Percentiles rank a stretch among this genome's conserved stretches.
Evolutionary conservation across 2,329 filamentous ascomycete genomes (phyloP).

Genomic region (Stagonosporopsis tanaceti): DNA sequence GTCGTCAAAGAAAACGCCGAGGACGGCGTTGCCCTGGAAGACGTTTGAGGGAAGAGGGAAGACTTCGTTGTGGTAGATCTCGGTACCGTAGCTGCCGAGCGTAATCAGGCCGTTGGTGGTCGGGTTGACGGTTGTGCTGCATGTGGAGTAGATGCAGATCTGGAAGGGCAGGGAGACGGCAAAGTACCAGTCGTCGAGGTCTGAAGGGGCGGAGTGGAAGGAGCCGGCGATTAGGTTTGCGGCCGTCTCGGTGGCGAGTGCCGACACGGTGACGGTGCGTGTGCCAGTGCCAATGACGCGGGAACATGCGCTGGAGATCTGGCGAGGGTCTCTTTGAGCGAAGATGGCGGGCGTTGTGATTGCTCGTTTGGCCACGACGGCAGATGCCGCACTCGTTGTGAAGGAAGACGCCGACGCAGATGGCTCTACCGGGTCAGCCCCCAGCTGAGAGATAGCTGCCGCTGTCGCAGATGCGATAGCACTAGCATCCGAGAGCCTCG

Average conservation of each 20-base stretch:
- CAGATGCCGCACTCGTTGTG: no score
- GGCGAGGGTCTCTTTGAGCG: neutral
- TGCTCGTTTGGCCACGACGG: neutral
- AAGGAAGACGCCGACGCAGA: no score
- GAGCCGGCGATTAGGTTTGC: slow-evolving; percentile 2
- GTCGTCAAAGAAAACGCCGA: no score
- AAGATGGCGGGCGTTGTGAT: neutral
- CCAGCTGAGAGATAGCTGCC: no score
- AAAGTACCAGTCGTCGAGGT: slow-evolving; percentile 4
- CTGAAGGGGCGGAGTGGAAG: neutral
- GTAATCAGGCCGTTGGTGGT: slow-evolving; percentile 2
- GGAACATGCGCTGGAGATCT: neutral
- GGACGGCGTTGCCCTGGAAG: no score
- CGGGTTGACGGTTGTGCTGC: neutral
- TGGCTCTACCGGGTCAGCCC: no score
- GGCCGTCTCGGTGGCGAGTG: no score
- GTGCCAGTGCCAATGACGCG: neutral
- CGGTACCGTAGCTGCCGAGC: neutral
- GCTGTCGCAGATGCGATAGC: no score
- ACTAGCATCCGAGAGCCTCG: no score
- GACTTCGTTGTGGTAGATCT: no score
- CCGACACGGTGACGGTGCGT: no score
- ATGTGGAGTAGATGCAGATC: slow-evolving; percentile 8
- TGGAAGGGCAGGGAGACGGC: neutral
- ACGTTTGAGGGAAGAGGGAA: no score